Evolutionary conservation across 306 rosid species (phyloP).

Genomic region (Sophora flavescens): DNA sequence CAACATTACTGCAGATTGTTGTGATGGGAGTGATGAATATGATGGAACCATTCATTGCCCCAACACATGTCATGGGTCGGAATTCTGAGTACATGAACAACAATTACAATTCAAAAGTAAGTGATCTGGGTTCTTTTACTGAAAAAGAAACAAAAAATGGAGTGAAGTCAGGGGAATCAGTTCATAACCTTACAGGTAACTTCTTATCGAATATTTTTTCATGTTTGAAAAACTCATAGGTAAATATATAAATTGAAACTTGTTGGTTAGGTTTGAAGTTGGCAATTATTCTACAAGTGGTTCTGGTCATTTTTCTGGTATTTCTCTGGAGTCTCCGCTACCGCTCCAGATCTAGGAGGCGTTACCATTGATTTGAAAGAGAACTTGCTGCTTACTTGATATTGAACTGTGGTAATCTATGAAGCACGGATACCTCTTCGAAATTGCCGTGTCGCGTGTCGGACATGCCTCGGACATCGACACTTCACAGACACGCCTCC

Average conservation of each 20-base stretch:
- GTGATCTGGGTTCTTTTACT: slow-evolving; percentile 28
- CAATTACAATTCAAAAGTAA: slow-evolving; percentile 44
- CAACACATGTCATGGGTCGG: slow-evolving; percentile 84
- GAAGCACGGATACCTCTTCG: too few relatives aligned
- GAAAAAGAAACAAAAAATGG: slow-evolving; percentile 49
- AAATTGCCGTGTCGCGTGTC: too few relatives aligned
- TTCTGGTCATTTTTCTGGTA: slow-evolving; percentile 52
- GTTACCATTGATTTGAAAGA: slow-evolving; percentile 47
- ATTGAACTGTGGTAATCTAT: slow-evolving; percentile 42
- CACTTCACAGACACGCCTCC: too few relatives aligned
- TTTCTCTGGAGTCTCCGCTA: slow-evolving; percentile 50
- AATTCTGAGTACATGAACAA: slow-evolving; percentile 55
- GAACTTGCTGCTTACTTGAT: slow-evolving; percentile 15
- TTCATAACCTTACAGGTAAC: slow-evolving; percentile 67
- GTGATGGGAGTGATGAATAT: slow-evolving; percentile 92
- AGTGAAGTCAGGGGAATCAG: slow-evolving; percentile 63
- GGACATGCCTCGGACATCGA: too few relatives aligned
- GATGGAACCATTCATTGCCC: slow-evolving; percentile 72
- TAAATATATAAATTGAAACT: slow-evolving; percentile 32
- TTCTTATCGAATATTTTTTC: slow-evolving; percentile 8
- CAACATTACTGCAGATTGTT: slow-evolving; percentile 71
- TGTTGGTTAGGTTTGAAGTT: slow-evolving; percentile 71
- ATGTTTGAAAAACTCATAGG: slow-evolving; percentile 23
- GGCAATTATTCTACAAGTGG: slow-evolving; percentile 63
- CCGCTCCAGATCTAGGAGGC: slow-evolving; percentile 60